These are phyloP conservation scores for Amoebophrya sp. DNA, from an alignment of 169 alveolate genomes.

Conservation along the genomic window DNA sequence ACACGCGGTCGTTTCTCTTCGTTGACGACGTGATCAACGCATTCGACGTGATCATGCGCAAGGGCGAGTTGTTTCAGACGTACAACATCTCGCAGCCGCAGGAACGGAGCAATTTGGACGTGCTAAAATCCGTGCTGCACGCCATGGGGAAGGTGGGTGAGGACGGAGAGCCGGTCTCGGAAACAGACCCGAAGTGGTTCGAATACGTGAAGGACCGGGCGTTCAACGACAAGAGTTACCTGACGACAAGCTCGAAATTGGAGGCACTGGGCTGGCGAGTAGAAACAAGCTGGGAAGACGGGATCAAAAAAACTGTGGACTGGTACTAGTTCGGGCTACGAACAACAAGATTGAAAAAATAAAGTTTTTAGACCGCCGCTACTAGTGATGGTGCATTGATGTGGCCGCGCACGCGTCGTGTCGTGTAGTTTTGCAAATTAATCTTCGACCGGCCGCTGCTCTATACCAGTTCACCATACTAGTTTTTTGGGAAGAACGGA, in stretches of 20 bases:
- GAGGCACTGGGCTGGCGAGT: neutral
- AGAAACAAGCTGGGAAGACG: neutral
- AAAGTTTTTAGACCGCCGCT: too few species aligned
- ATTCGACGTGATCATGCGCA: neutral
- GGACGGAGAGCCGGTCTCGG: neutral
- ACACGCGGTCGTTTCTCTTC: neutral
- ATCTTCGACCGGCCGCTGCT: neutral
- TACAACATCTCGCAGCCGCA: slow-evolving; percentile 2
- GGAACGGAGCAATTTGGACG: neutral
- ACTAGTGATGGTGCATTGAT: too few species aligned
- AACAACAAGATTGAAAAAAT: too few species aligned
- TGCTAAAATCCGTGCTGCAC: neutral
- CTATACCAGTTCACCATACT: neutral
- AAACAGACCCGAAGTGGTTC: neutral
- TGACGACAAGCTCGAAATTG: neutral
- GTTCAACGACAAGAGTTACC: neutral
- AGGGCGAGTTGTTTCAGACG: neutral
- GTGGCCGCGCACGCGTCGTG: too few species aligned
- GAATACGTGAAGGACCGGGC: neutral
- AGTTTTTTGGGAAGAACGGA: neutral
- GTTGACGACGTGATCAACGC: neutral
- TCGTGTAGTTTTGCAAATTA: neutral
- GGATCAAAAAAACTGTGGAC: neutral
- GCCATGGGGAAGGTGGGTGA: neutral
- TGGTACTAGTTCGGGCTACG: too few species aligned